Evolutionary conservation across 306 rosid species (phyloP), one percentile per base, ranked within the genome.

Genomic region (Rosa multiflora): DNA sequence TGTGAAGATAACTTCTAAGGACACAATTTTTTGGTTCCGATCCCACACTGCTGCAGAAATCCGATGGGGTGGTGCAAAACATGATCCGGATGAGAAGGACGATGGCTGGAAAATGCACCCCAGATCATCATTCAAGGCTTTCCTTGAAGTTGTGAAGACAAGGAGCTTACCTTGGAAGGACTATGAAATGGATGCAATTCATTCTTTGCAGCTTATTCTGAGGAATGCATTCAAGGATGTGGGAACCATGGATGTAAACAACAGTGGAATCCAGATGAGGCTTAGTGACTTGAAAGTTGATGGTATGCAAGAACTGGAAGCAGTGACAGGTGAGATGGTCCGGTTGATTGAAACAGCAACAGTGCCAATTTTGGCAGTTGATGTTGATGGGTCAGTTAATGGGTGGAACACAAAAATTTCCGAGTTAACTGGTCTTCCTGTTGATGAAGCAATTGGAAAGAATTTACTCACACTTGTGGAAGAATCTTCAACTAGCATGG

Each of bases 31-130:
- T 82, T 95, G 99, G 99, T 93, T 95, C 73, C 92, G 99, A 8
- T 88, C 97, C 9, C 89, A 88, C 86, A 86, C 98, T 58, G 96
- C 98, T 58, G 88, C 96, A 17, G 99, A 95, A 84, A 82, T 95
- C 43, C 88, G 90, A 70, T 95, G 99, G 99, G 98, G 96, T 75
- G 98, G 99, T 76, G 99, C 98, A 23, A 95, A 93, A 88, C 98
- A 95, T 81, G 94, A 89, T 55, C 85, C 86, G 53, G 92, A 93
- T 79, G 94, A 95, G 78, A 85, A 76, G 82, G 99, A 93, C 75
- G 91, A 91, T 72, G 82, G 89, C 48, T 85, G 85, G 77, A 95
- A 67, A 88, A 93, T 95, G 99, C 98, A 95, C 86, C 99, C 99
- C 29, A 86, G 99, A 80, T 93, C 99, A 21, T 95, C 99, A 20